A percentile compares a stretch with the other conserved stretches of the same genome.
Evolutionary conservation across 441 rosid genomes (phyloP).

Genomic region (Euphorbia schlechtendalii): DNA sequence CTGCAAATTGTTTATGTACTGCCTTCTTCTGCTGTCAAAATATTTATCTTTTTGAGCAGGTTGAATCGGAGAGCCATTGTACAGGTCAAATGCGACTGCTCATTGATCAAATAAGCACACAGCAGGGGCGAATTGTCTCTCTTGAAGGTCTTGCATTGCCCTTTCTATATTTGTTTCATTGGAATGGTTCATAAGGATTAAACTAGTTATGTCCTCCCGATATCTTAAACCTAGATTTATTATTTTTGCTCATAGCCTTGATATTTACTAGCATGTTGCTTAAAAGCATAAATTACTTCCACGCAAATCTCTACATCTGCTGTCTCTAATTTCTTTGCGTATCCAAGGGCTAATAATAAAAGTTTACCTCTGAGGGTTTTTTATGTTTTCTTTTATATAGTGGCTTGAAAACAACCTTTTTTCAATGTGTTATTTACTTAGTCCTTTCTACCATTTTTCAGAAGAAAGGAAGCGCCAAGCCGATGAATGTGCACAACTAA

Average conservation of each 20-base stretch:
- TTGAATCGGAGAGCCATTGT: conserved; percentile 78
- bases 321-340: background rate
- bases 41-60: conserved; percentile 23
- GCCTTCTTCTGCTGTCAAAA: background rate
- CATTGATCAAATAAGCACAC: conserved; percentile 78
- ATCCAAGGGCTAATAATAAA: background rate
- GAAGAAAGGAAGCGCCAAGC: conserved; percentile 56
- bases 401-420: background rate
- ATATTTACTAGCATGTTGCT: background rate
- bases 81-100: conserved; percentile 64
- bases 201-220: too few species aligned
- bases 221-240: background rate
- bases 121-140: conserved; percentile 63
- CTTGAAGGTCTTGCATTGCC: conserved; percentile 49
- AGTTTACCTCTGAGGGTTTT: background rate
- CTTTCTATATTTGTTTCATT: background rate
- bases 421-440: background rate
- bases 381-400: background rate
- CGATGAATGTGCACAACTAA: conserved; percentile 57
- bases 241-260: background rate
- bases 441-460: conserved; percentile 25
- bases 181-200: background rate
- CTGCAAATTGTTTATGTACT: background rate
- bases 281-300: background rate
- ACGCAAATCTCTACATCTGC: background rate